phyloP scores from a whole-genome alignment of 441 rosid genomes.

The Bruguiera hainesii region DNA sequence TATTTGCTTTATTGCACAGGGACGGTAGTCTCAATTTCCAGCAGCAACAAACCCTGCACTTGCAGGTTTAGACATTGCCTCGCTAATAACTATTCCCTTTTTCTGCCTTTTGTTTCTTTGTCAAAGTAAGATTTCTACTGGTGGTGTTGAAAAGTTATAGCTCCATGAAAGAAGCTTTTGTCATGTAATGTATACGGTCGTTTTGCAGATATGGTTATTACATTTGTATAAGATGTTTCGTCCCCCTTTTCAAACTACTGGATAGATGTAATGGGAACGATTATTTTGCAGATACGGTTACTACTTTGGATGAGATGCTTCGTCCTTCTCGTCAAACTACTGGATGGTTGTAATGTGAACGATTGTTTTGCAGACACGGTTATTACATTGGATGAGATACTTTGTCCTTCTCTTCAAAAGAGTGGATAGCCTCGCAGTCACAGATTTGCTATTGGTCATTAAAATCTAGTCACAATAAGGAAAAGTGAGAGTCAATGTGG shows the following conservation, averaged over 20 bases:
- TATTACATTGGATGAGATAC: not conserved
- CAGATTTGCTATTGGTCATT: not conserved
- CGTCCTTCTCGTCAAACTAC: not conserved
- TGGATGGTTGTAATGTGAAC: too few relatives aligned
- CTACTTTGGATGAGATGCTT: not conserved
- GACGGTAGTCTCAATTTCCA: too few relatives aligned
- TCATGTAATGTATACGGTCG: not conserved
- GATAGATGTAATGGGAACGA: too few relatives aligned
- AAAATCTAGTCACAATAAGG: not conserved
- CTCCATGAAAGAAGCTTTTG: not conserved
- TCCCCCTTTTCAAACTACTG: not conserved
- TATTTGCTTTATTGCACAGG: too few relatives aligned
- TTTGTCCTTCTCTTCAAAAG: not conserved
- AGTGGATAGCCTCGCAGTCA: not conserved
- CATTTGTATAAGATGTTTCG: not conserved
- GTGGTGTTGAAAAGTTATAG: not conserved
- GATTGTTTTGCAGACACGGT: not conserved
- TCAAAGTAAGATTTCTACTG: too few relatives aligned
- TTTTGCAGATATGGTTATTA: not conserved
- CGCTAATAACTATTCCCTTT: too few relatives aligned
- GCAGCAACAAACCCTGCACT: too few relatives aligned
- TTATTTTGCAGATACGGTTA: not conserved
- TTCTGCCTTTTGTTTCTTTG: too few relatives aligned
- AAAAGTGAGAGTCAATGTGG: not conserved
- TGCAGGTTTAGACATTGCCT: too few relatives aligned